A percentile compares a stretch with the other conserved stretches of the same genome.
phyloP scores from a whole-genome alignment of 257 asterid genomes.

The Primulina tabacum region DNA sequence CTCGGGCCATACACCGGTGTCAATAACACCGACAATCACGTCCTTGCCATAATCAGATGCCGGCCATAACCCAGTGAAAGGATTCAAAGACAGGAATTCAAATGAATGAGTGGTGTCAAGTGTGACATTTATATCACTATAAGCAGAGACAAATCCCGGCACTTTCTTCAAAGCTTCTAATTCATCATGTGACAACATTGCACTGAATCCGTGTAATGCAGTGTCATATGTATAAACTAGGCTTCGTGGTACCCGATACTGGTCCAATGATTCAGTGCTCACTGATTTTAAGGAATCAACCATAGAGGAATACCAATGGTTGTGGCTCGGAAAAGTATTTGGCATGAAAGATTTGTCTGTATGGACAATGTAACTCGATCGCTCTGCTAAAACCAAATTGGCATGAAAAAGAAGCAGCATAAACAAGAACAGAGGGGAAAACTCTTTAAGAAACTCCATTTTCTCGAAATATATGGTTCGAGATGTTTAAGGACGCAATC shows the following conservation, averaged over 20 bases:
- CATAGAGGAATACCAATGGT: slow-evolving; percentile 36
- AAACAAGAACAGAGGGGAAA: slow-evolving; percentile 17
- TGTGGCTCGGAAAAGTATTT: slow-evolving; percentile 23
- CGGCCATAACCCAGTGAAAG: not conserved
- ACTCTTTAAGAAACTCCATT: slow-evolving; percentile 18
- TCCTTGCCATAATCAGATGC: not conserved
- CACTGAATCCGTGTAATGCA: slow-evolving; percentile 46
- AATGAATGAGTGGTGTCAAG: not conserved
- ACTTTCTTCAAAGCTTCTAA: slow-evolving; percentile 25
- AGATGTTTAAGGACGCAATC: not conserved
- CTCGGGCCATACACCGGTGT: not conserved
- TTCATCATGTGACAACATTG: slow-evolving; percentile 31
- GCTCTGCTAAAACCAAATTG: slow-evolving; percentile 17
- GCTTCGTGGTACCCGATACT: slow-evolving; percentile 3
- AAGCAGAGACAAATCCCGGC: slow-evolving; percentile 44
- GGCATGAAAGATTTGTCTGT: slow-evolving; percentile 50
- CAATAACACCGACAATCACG: not conserved
- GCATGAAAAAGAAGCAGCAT: not conserved
- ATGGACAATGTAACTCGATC: slow-evolving; percentile 38
- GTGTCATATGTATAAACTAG: slow-evolving; percentile 36
- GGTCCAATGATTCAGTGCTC: not conserved
- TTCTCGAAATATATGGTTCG: not conserved
- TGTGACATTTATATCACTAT: not conserved
- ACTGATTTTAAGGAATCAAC: slow-evolving; percentile 15
- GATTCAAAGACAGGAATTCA: not conserved